Conservation (phyloP, 2,329 filamentous ascomycete genomes). For the Aspergillus phoenicis region DNA sequence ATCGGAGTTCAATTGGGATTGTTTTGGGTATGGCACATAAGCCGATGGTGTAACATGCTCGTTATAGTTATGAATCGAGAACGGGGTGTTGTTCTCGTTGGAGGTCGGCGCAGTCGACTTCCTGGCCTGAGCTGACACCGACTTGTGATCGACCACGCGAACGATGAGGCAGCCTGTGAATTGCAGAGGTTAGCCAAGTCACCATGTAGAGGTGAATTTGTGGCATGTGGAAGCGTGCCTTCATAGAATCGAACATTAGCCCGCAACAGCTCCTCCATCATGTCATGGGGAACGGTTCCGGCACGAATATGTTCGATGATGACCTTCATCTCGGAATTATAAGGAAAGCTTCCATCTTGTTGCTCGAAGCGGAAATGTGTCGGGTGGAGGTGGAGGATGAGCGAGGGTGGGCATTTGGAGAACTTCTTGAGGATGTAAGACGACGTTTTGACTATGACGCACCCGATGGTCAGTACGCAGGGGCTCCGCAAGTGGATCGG, state of each 20-base stretch:
- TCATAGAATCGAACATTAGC: constrained; percentile 83
- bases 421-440: constrained; percentile 83
- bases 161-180: constrained; percentile 77
- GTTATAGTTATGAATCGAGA: constrained; percentile 91
- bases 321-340: constrained; percentile 87
- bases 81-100: constrained; percentile 66
- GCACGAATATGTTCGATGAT: constrained; percentile 74
- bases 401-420: constrained; percentile 70
- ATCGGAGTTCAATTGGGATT: constrained; percentile 38
- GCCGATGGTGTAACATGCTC: constrained; percentile 87
- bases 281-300: constrained; percentile 83
- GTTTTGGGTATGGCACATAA: constrained; percentile 71
- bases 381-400: constrained; percentile 82
- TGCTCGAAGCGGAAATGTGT: constrained; percentile 91
- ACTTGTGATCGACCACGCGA: constrained; percentile 85
- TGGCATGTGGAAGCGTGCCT: constrained; percentile 49
- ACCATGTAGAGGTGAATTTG: background rate
- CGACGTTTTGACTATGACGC: constrained; percentile 66
- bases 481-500: constrained; percentile 11
- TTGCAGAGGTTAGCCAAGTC: constrained; percentile 13
- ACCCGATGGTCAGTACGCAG: constrained; percentile 23
- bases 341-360: constrained; percentile 88
- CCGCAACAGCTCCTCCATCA: constrained; percentile 75
- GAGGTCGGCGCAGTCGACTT: constrained; percentile 57
- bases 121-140: constrained; percentile 62